Conservation (phyloP, 2,329 filamentous ascomycete genomes). For the Aspergillus caelatus region DNA sequence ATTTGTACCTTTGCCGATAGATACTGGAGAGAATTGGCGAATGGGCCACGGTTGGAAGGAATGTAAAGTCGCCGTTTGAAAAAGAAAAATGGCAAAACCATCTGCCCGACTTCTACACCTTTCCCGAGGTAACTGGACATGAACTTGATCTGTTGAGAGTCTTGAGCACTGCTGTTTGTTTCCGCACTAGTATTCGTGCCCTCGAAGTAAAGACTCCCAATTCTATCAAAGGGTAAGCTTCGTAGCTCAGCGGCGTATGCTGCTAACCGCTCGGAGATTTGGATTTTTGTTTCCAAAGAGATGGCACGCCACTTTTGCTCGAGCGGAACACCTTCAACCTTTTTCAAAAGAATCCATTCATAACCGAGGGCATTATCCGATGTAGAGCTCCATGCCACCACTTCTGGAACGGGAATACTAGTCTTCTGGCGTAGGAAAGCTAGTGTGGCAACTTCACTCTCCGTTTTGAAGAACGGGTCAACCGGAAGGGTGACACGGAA, state of each 20-base stretch:
- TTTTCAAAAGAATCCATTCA: background rate
- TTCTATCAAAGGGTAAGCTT: background rate
- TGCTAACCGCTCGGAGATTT: background rate
- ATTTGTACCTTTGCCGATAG: background rate
- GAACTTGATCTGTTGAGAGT: background rate
- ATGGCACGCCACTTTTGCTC: background rate
- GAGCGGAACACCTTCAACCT: background rate
- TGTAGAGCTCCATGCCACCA: background rate
- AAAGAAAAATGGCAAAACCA: background rate
- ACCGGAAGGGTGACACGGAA: background rate
- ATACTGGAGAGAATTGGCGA: background rate
- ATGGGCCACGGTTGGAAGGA: background rate
- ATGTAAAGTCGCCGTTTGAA: background rate
- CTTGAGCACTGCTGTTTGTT: background rate
- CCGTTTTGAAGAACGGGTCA: background rate
- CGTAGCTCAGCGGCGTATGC: background rate
- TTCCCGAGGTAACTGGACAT: background rate
- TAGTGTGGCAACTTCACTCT: background rate
- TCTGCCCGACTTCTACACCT: background rate
- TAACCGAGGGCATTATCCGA: background rate
- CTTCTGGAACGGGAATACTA: background rate
- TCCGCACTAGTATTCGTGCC: background rate
- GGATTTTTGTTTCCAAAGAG: background rate
- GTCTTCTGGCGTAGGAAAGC: background rate
- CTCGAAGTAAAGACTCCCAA: background rate